Conservation (phyloP, 2,329 filamentous ascomycete species). For the Trichophyton rubrum region DNA sequence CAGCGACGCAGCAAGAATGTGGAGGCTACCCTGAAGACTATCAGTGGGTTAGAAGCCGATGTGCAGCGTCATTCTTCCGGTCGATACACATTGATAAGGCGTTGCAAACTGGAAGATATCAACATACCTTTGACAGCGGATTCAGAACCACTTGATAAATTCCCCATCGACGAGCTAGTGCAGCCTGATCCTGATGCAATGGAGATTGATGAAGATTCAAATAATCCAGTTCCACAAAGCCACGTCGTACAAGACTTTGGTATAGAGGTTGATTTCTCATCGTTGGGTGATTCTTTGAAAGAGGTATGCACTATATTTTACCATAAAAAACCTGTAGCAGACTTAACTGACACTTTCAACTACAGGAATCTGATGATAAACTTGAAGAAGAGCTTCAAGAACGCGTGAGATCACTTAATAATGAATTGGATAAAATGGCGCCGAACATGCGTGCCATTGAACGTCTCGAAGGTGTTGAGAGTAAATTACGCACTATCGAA, state of each 20-base stretch:
- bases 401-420: slow-evolving; percentile 58
- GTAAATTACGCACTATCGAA: slow-evolving; percentile 69
- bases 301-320: slow-evolving; percentile 41
- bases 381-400: slow-evolving; percentile 66
- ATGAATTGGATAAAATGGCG: slow-evolving; percentile 83
- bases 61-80: slow-evolving; percentile 74
- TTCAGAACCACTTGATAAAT: slow-evolving; percentile 59
- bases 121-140: slow-evolving; percentile 64
- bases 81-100: slow-evolving; percentile 71
- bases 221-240: slow-evolving; percentile 37
- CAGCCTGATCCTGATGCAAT: slow-evolving; percentile 73
- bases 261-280: slow-evolving; percentile 75
- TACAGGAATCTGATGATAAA: slow-evolving; percentile 53
- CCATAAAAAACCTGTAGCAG: slow-evolving; percentile 12
- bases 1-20: slow-evolving; percentile 76
- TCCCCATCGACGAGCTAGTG: slow-evolving; percentile 77
- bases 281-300: slow-evolving; percentile 69
- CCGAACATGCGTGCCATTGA: slow-evolving; percentile 95
- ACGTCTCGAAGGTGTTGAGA: slow-evolving; percentile 73
- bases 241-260: slow-evolving; percentile 75
- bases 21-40: slow-evolving; percentile 59
- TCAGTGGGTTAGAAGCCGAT: slow-evolving; percentile 68
- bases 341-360: slow-evolving; percentile 19
- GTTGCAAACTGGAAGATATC: slow-evolving; percentile 89
- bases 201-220: slow-evolving; percentile 69